Evolutionary conservation across 768 basidiomycete species (phyloP).

Genomic region (Amanita inopinata): DNA sequence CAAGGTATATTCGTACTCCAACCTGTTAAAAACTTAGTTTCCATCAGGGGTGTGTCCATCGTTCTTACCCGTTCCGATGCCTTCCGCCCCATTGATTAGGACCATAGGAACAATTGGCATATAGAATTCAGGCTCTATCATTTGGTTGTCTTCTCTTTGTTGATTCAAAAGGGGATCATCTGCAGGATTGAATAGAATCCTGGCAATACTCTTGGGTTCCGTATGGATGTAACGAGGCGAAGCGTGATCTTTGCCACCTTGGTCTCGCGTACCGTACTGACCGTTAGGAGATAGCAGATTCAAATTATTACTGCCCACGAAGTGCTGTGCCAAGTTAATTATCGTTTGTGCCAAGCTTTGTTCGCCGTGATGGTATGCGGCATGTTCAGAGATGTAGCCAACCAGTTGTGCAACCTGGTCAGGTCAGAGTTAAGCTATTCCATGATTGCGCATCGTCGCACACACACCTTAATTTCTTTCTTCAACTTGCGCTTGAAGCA

Average conservation of each 20-base stretch:
- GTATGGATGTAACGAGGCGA: slow-evolving; percentile 96
- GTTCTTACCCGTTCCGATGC: slow-evolving; percentile 85
- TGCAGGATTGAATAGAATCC: slow-evolving; percentile 66
- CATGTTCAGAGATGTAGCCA: slow-evolving; percentile 90
- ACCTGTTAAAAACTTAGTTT: slow-evolving; percentile 35
- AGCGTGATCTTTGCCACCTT: slow-evolving; percentile 94
- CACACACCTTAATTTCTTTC: slow-evolving; percentile 75
- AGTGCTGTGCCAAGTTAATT: slow-evolving; percentile 88
- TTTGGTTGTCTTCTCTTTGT: slow-evolving; percentile 75
- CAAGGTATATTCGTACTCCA: slow-evolving; percentile 93
- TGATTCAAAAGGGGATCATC: slow-evolving; percentile 84
- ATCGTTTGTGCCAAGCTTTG: slow-evolving; percentile 80
- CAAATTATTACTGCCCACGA: slow-evolving; percentile 92
- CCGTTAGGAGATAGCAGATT: slow-evolving; percentile 83
- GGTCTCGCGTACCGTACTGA: slow-evolving; percentile 90
- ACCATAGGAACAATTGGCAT: slow-evolving; percentile 84
- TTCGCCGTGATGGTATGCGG: slow-evolving; percentile 97
- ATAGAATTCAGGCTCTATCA: slow-evolving; percentile 93
- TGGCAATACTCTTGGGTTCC: slow-evolving; percentile 60
- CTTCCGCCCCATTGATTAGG: slow-evolving; percentile 89
- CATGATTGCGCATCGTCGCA: not conserved
- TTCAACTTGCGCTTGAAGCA: slow-evolving; percentile 94
- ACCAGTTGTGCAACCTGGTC: slow-evolving; percentile 83
- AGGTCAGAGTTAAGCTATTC: not conserved
- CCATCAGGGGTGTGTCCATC: slow-evolving; percentile 1